Conservation (phyloP, 331 rosid species). For the Malus hybrid region DNA sequence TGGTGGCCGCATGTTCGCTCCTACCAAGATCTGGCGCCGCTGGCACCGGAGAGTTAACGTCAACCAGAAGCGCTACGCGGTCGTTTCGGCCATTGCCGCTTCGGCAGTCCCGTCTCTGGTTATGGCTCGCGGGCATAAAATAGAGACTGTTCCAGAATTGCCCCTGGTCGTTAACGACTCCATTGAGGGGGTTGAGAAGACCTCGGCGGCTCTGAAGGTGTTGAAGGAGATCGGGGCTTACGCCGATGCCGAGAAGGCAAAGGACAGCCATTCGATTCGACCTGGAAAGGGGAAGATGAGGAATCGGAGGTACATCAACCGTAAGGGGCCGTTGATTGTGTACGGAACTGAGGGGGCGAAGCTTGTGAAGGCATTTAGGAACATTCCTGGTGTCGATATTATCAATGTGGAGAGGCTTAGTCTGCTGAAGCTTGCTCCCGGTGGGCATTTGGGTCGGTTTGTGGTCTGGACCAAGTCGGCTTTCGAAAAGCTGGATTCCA, state of each 20-base stretch:
- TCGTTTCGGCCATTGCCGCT: constrained; percentile 13
- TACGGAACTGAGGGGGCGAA: constrained; percentile 17
- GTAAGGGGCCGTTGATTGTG: constrained; percentile 13
- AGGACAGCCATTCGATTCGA: constrained; percentile 11
- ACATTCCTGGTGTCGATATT: constrained; percentile 14
- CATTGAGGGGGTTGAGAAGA: constrained; percentile 8
- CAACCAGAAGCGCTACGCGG: constrained; percentile 5
- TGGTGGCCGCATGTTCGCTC: constrained; percentile 18
- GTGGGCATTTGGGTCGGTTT: constrained; percentile 17
- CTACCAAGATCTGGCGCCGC: constrained; percentile 18
- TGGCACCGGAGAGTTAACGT: constrained; percentile 16
- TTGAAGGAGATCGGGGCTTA: constrained; percentile 11
- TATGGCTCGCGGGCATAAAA: constrained; percentile 5
- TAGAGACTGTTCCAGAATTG: constrained; percentile 12
- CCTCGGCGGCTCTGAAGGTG: constrained; percentile 8
- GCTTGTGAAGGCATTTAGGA: constrained; percentile 14
- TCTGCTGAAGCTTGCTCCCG: constrained; percentile 15
- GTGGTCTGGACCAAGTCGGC: constrained; percentile 20
- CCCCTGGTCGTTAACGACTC: constrained; percentile 1
- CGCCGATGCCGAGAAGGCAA: constrained; percentile 9
- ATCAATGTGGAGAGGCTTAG: constrained; percentile 20
- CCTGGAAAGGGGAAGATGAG: constrained; percentile 18
- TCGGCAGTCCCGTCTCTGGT: constrained; percentile 9
- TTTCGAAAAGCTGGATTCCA: constrained; percentile 13
- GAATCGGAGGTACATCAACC: constrained; percentile 11